Evolutionary conservation across 495 filamentous ascomycete species (phyloP).

Genomic region (Rusavskia elegans): DNA sequence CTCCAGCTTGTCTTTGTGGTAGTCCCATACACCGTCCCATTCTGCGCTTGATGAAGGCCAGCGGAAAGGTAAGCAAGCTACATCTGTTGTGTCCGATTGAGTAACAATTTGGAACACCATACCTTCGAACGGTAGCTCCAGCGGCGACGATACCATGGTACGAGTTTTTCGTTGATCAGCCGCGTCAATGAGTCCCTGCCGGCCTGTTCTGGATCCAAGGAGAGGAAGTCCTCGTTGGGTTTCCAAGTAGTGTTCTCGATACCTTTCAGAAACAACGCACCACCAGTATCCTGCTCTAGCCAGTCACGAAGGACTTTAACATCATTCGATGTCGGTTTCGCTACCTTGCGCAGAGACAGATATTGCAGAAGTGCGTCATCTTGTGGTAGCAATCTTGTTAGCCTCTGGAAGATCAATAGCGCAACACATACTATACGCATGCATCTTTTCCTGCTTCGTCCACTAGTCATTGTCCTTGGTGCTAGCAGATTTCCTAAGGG

Average conservation of each 20-base stretch:
- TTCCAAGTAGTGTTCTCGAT: neutral
- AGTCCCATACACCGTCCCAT: neutral
- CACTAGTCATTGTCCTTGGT: no score
- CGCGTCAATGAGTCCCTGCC: neutral
- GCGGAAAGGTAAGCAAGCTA: no score
- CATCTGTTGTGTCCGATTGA: no score
- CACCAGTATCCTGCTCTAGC: neutral
- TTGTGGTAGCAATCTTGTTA: neutral
- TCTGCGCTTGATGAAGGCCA: neutral
- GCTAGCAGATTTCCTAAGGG: constrained; percentile 2
- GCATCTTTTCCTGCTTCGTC: neutral
- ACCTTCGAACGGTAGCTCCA: neutral
- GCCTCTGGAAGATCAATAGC: no score
- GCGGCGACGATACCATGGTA: neutral
- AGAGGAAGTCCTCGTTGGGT: neutral
- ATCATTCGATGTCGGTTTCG: neutral
- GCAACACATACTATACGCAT: neutral
- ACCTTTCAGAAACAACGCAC: neutral
- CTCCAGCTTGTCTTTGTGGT: neutral
- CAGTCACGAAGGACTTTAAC: neutral
- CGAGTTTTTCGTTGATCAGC: neutral
- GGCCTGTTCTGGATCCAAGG: neutral
- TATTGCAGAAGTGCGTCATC: neutral
- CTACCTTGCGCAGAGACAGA: neutral
- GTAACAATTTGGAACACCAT: neutral